These are phyloP conservation scores for Phytophthora nicotianae DNA, from an alignment of 352 stramenopile genomes.

Conservation along the genomic window DNA sequence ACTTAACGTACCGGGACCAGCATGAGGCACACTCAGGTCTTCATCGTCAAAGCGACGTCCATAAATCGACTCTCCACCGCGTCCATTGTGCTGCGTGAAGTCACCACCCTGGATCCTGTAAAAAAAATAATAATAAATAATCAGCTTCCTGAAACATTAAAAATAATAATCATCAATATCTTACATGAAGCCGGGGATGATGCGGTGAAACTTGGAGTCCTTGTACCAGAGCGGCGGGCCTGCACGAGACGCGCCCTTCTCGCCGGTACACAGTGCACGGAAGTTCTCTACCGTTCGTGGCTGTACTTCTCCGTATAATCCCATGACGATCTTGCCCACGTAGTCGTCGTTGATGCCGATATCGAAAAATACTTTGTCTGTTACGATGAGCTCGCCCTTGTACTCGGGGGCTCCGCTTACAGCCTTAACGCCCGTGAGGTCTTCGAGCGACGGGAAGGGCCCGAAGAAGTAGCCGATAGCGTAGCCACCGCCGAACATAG, in stretches of 20 bases:
- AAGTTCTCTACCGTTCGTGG: constrained; percentile 86
- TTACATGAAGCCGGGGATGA: constrained; percentile 96
- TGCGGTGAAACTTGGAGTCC: constrained; percentile 93
- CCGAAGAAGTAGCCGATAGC: constrained; percentile 75
- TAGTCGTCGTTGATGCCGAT: constrained; percentile 94
- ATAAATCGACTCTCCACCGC: constrained; percentile 96
- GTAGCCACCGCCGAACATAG: constrained; percentile 67
- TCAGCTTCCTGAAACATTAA: not conserved
- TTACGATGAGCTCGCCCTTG: constrained; percentile 61
- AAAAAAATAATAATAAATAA: constrained; percentile 1
- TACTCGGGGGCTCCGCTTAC: constrained; percentile 39
- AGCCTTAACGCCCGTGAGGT: constrained; percentile 52
- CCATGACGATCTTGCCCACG: constrained; percentile 84
- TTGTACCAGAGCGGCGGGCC: constrained; percentile 98
- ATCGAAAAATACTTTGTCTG: constrained; percentile 96
- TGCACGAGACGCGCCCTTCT: constrained; percentile 68
- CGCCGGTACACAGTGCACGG: constrained; percentile 77
- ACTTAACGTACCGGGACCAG: constrained; percentile 74
- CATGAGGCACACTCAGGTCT: constrained; percentile 76
- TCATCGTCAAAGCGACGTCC: constrained; percentile 94
- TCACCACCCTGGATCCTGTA: constrained; percentile 93
- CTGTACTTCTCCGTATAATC: constrained; percentile 78
- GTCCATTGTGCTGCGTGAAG: constrained; percentile 94
- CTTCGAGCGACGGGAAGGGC: constrained; percentile 64
- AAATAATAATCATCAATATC: constrained; percentile 10